Base-by-base conservation (phyloP, 2,329 filamentous ascomycete genomes). In the Ceratocystis albifundus region DNA sequence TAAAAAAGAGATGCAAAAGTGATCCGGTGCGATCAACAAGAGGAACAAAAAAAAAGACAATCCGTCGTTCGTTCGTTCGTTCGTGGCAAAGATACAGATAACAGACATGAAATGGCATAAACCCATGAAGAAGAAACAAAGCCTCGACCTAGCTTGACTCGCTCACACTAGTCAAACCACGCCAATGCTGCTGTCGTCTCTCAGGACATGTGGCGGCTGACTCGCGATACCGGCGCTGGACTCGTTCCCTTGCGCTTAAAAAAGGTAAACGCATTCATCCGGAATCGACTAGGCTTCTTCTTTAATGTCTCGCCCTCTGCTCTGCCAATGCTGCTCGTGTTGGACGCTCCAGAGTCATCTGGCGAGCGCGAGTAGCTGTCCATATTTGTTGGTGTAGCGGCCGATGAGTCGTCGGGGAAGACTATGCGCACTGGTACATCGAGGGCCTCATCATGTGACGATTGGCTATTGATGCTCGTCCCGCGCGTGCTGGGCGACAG, bases 401-500 rank as follows among this genome's bases (percentile, higher is more conserved):
- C 55, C 10, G 66, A 50, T n/a, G 66, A 62, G 53, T 67, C 66
- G 6, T 67, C 66, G 5, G 62, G 62, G n/a, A 55, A 62, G 20
- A 67, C 63, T 15, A 67, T 67, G 17, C 57, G 53, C 2, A 67
- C 66, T 10, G 66, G 62, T 6, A 67, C 44, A 53, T 67, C 66
- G 12, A 73, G 36, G 61, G 69, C 72, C 65, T 78, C 78, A 61
- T 84, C 83, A 65, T 80, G 71, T 57, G 82, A 84, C 55, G 84
- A 82, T 65, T 79, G 79, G 74, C 84, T 86, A 70, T 84, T 80
- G 69, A 87, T 83, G 73, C 84, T 87, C 20, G 84, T 87, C 48
- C 84, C 84, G 71, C 84, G 80, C 2, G 84, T 87, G 72, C 84
- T 86, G 1, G 84, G 84, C 28, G 84, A 86, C 45, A 86, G 75